phyloP scores from a whole-genome alignment of 2,329 filamentous ascomycete genomes.

The Chaetomium strumarium region DNA sequence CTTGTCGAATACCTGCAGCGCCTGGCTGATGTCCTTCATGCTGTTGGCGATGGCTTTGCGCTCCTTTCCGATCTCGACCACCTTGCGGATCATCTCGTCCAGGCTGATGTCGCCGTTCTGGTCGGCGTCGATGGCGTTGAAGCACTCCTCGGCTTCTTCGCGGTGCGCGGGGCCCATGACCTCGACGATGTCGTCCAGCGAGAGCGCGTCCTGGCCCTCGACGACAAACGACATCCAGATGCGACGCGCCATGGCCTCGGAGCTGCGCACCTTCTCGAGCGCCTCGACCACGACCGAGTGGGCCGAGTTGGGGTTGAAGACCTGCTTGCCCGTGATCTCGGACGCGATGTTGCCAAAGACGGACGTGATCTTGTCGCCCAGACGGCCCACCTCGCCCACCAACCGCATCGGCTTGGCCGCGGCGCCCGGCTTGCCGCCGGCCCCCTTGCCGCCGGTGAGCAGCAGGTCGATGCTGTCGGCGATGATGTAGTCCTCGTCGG shows the following conservation, averaged over 20 bases:
- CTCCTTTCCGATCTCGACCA: constrained; percentile 77
- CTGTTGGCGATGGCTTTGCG: constrained; percentile 84
- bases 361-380: constrained; percentile 90
- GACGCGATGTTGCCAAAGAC: constrained; percentile 89
- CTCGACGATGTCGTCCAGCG: constrained; percentile 74
- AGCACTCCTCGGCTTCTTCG: constrained; percentile 79
- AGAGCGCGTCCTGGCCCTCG: constrained; percentile 76
- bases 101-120: constrained; percentile 90
- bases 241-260: constrained; percentile 86
- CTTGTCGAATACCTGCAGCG: constrained; percentile 83
- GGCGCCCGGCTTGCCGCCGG: constrained; percentile 42
- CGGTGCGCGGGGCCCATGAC: constrained; percentile 73
- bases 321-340: constrained; percentile 90
- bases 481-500: constrained; percentile 87
- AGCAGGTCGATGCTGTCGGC: constrained; percentile 73
- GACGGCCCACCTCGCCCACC: constrained; percentile 68
- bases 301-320: constrained; percentile 87
- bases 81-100: constrained; percentile 88
- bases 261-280: constrained; percentile 74
- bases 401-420: constrained; percentile 72
- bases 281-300: constrained; percentile 88
- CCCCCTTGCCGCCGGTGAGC: constrained; percentile 47
- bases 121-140: constrained; percentile 74
- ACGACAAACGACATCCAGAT: constrained; percentile 98
- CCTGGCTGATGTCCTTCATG: constrained; percentile 97